Percentiles rank a stretch among this genome's conserved stretches.
phyloP scores from a whole-genome alignment of 2,329 filamentous ascomycete genomes.

The Talaromyces funiculosus region DNA sequence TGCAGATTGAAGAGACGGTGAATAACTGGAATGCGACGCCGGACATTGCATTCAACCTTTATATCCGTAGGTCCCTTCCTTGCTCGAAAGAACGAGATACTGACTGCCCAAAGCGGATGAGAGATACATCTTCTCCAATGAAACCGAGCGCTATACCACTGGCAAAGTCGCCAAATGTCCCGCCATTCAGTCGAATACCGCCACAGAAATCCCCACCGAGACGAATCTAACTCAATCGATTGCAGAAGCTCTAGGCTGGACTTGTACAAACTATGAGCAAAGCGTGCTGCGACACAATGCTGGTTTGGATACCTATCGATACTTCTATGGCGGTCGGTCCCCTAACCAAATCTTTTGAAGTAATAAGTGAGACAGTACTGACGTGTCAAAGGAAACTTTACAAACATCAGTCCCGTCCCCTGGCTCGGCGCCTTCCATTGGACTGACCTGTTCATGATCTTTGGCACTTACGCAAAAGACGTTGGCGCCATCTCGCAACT shows the following conservation, averaged over 20 bases:
- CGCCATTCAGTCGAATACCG: neutral
- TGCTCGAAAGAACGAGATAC: neutral
- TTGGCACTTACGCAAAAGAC: conserved; percentile 16
- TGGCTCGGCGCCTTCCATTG: neutral
- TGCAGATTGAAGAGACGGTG: conserved; percentile 23
- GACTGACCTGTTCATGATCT: conserved; percentile 17
- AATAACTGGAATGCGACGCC: conserved; percentile 15
- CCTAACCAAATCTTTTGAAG: too few relatives aligned
- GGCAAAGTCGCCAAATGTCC: neutral
- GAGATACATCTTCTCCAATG: conserved; percentile 23
- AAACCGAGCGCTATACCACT: conserved; percentile 17
- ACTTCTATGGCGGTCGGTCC: conserved; percentile 14
- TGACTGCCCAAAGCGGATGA: conserved; percentile 16
- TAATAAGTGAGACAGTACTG: neutral
- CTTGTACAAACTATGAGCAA: conserved; percentile 15
- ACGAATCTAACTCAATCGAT: neutral
- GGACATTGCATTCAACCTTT: conserved; percentile 18
- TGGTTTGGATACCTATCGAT: conserved; percentile 32
- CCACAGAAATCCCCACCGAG: conserved; percentile 14
- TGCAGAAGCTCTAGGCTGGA: neutral
- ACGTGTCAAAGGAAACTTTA: neutral
- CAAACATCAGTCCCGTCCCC: neutral
- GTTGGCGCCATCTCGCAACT: conserved; percentile 1
- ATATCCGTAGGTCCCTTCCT: neutral
- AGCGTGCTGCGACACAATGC: conserved; percentile 6